Evolutionary conservation across 2,329 filamentous ascomycete genomes (phyloP).

Genomic region (Ophiosphaerella herpotricha): DNA sequence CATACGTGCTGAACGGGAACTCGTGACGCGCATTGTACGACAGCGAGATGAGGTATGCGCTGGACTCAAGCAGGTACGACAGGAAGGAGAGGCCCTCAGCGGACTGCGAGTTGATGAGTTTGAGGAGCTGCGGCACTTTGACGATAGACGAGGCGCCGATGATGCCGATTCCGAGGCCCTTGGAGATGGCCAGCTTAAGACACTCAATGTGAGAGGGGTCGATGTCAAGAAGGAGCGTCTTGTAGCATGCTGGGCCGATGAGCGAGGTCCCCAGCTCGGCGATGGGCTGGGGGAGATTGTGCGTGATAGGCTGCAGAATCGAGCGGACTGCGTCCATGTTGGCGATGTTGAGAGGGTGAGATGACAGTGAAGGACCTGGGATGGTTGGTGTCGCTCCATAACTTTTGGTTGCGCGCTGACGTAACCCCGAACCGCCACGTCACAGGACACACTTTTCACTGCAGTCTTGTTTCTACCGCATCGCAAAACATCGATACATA

Average conservation of each 20-base stretch:
- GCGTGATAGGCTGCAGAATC: constrained; percentile 51
- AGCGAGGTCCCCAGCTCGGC: constrained; percentile 54
- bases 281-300: constrained; percentile 50
- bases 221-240: constrained; percentile 81
- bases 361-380: constrained; percentile 2
- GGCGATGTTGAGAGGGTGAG: constrained; percentile 3
- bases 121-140: constrained; percentile 96
- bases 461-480: too few species aligned
- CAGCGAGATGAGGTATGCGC: constrained; percentile 83
- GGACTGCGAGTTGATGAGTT: constrained; percentile 80
- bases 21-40: constrained; percentile 90
- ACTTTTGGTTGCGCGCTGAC: constrained; percentile 14
- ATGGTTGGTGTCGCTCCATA: constrained; percentile 7
- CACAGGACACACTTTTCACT: neutral
- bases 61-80: constrained; percentile 89
- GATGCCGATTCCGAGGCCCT: constrained; percentile 91
- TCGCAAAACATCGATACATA: constrained; percentile 1
- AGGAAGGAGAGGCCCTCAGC: constrained; percentile 85
- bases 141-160: constrained; percentile 88
- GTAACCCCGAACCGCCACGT: constrained; percentile 9
- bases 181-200: constrained; percentile 87
- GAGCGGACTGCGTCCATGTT: constrained; percentile 53
- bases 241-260: constrained; percentile 84
- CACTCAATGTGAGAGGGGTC: constrained; percentile 77
- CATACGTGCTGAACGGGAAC: constrained; percentile 96